A percentile compares a stretch with the other conserved stretches of the same genome.
Conservation (phyloP, 2,329 filamentous ascomycete species). For the Dactylonectria macrodidyma region DNA sequence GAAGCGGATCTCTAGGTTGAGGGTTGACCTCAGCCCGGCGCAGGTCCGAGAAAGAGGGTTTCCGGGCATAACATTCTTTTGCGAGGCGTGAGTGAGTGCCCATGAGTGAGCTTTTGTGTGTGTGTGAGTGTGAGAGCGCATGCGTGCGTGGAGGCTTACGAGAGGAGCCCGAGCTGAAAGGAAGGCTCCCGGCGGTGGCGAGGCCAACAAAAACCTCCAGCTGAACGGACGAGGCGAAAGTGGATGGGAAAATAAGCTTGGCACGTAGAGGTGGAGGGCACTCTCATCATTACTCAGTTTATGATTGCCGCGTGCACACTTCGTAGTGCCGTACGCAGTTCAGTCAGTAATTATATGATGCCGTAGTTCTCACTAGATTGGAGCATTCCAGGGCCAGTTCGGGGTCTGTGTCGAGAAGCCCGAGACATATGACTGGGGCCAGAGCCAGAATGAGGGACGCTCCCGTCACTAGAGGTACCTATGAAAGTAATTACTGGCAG, state of each 20-base stretch:
- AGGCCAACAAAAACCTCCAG: conserved; percentile 2
- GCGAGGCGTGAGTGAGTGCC: conserved; percentile 4
- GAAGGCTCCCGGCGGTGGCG: conserved; percentile 14
- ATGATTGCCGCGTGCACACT: too few species aligned
- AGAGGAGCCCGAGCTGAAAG: conserved; percentile 11
- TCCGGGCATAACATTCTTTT: conserved; percentile 3
- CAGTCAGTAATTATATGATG: too few species aligned
- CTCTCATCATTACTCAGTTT: not conserved
- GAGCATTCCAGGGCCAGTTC: conserved; percentile 19
- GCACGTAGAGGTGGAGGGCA: not conserved
- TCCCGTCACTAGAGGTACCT: conserved; percentile 1
- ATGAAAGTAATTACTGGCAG: not conserved
- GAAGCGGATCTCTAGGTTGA: conserved; percentile 23
- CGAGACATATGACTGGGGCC: not conserved
- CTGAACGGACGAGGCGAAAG: conserved; percentile 10
- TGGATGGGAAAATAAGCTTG: conserved; percentile 12
- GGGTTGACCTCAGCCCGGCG: conserved; percentile 20
- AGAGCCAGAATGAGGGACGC: conserved; percentile 5
- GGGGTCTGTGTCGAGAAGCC: conserved; percentile 5
- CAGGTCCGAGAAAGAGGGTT: conserved; percentile 19
- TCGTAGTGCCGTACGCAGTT: too few species aligned
- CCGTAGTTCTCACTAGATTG: not conserved
- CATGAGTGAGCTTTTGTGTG: conserved; percentile 8
- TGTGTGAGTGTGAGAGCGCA: not conserved
- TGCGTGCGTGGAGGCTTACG: conserved; percentile 3